phyloP scores from a whole-genome alignment of 192 early-diverging fungal genomes.

The Backusella westeae region DNA sequence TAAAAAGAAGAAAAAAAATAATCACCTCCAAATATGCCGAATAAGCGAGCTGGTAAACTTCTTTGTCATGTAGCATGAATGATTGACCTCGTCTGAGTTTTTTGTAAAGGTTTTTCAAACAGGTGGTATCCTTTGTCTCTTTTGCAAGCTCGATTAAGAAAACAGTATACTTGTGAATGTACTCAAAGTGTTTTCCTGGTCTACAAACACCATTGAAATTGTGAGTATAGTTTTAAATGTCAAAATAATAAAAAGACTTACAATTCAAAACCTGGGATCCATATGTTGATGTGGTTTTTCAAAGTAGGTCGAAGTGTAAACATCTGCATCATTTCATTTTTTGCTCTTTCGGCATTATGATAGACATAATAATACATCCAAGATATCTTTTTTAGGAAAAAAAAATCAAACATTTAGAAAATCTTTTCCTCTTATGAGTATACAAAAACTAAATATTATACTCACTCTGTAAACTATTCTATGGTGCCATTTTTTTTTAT shows the following conservation, averaged over 20 bases:
- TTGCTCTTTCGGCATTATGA: conserved; percentile 56
- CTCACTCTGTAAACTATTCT: conserved; percentile 64
- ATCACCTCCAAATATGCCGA: conserved; percentile 45
- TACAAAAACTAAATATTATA: background rate
- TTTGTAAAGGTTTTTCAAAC: conserved; percentile 50
- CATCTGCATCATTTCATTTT: conserved; percentile 53
- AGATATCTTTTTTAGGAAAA: conserved; percentile 45
- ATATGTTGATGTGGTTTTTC: conserved; percentile 64
- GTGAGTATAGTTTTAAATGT: background rate
- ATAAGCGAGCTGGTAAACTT: conserved; percentile 48
- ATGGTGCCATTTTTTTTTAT: conserved; percentile 74
- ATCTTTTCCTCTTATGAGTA: background rate
- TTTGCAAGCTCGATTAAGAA: conserved; percentile 61
- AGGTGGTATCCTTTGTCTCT: conserved; percentile 55
- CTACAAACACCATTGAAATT: conserved; percentile 22
- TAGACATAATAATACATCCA: conserved; percentile 62
- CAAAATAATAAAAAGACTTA: conserved; percentile 23
- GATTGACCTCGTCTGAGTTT: conserved; percentile 53
- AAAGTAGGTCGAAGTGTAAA: conserved; percentile 57
- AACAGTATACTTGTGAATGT: conserved; percentile 64
- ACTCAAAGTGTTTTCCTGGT: conserved; percentile 75
- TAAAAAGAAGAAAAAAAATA: background rate
- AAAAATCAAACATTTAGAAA: background rate
- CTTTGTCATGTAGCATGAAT: conserved; percentile 52
- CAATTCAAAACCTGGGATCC: conserved; percentile 79